These are phyloP conservation scores for Phialocephala subalpina DNA, from an alignment of 2,329 filamentous ascomycete genomes.

Conservation along the genomic window DNA sequence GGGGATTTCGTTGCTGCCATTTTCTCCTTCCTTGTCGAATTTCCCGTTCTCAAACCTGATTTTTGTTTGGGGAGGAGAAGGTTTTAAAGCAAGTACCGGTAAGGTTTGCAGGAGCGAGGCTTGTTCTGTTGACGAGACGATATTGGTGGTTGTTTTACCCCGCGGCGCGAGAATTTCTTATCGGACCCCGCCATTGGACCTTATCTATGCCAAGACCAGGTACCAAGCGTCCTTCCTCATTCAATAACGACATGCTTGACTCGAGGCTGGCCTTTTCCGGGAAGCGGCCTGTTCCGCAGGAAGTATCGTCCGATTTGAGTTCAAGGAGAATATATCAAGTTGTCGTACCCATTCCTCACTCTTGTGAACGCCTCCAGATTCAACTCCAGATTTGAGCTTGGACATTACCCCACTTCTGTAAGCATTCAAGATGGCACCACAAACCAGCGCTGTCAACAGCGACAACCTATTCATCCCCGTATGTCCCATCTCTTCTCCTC, in stretches of 20 bases:
- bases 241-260: constrained; percentile 18
- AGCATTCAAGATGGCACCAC: constrained; percentile 34
- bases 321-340: not conserved
- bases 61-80: not conserved
- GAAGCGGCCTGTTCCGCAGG: constrained; percentile 20
- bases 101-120: not conserved
- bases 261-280: constrained; percentile 21
- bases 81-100: not conserved
- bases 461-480: constrained; percentile 64
- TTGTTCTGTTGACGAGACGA: not conserved
- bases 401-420: constrained; percentile 9
- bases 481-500: constrained; percentile 36
- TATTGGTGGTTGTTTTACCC: constrained; percentile 20
- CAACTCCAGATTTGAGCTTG: not conserved
- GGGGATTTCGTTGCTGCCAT: constrained; percentile 44
- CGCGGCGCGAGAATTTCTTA: constrained; percentile 19
- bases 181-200: constrained; percentile 17
- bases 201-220: constrained; percentile 30
- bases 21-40: not conserved
- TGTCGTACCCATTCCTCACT: not conserved
- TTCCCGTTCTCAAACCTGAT: not conserved
- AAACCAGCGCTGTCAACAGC: constrained; percentile 51
- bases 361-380: not conserved
- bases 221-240: constrained; percentile 17
- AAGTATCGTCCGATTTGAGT: constrained; percentile 3